Evolutionary conservation across 2,329 filamentous ascomycete species (phyloP), one percentile per base, ranked within the genome.

Genomic region (Penicillium sp.): DNA sequence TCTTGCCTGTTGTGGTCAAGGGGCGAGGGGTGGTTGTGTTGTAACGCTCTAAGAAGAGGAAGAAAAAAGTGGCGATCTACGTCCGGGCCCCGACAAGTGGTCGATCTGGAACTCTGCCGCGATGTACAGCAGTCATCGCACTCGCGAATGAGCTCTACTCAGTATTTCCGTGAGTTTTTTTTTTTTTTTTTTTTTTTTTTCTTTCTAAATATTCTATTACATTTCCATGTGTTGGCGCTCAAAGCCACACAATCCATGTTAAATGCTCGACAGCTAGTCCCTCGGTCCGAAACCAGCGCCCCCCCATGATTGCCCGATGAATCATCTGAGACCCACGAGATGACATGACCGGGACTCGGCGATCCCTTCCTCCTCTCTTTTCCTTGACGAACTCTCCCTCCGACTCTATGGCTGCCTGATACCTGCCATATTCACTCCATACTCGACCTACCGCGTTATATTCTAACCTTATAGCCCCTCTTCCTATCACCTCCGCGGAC

Each of bases 281-380:
- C n/a, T n/a, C n/a, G n/a, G n/a, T n/a, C n/a, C n/a, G n/a, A n/a
- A n/a, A n/a, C n/a, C n/a, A n/a, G n/a, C 26, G 26, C 7, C 21
- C 21, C 21, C 26, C 26, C 34, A 39, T 42, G 39, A 43, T 28
- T 34, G 15, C 23, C 33, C 42, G 42, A 48, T 53, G 49, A 52
- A 41, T 52, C 49, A 52, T 50, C 38, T 38, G 36, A 17, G 48
- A 51, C 49, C 47, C 49, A 50, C 44, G 43, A 41, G 28, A 51
- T 44, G 42, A 46, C 48, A 51, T 49, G 37, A 40, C 29, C 38
- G 6, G 20, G 28, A 9, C 10, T 36, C 18, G 27, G 9, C 35
- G 19, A 31, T 28, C 19, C 14, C 16, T 36, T 17, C 9, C n/a
- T 29, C 15, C 36, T 36, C 34, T n/a, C 15, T 17, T 30, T 31